A percentile compares a stretch with the other conserved stretches of the same genome.
These are phyloP conservation scores for Fusarium sp. DNA, from an alignment of 2,329 filamentous ascomycete species.

Conservation along the genomic window DNA sequence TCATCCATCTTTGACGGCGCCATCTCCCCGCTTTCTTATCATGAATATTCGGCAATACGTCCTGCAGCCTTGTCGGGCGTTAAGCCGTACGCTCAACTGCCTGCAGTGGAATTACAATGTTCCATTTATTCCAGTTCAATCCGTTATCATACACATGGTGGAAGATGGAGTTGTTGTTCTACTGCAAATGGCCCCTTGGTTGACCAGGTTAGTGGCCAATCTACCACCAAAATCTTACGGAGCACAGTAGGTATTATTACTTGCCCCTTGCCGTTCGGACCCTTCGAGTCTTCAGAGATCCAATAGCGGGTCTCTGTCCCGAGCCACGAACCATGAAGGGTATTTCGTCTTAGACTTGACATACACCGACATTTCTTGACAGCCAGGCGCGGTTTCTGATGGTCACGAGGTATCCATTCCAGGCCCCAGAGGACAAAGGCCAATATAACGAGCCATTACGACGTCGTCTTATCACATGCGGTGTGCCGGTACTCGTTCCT, in stretches of 20 bases:
- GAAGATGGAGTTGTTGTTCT: constrained; percentile 1
- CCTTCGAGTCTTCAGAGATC: constrained; percentile 19
- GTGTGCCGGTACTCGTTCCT: constrained; percentile 29
- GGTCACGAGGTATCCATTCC: constrained; percentile 40
- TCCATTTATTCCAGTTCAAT: constrained; percentile 1
- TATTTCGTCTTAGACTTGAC: constrained; percentile 28
- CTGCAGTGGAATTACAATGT: constrained; percentile 13
- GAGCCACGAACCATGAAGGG: constrained; percentile 23
- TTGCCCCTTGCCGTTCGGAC: constrained; percentile 18
- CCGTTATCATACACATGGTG: background rate
- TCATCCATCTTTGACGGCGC: constrained; percentile 34
- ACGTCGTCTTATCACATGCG: constrained; percentile 42
- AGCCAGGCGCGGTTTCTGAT: constrained; percentile 39
- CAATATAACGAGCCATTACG: constrained; percentile 30
- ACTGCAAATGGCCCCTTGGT: constrained; percentile 4
- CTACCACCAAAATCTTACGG: constrained; percentile 15
- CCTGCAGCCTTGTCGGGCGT: constrained; percentile 49
- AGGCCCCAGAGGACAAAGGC: constrained; percentile 24
- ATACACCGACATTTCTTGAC: constrained; percentile 50
- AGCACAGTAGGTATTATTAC: background rate
- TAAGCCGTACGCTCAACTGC: constrained; percentile 11
- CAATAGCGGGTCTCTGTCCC: constrained; percentile 37
- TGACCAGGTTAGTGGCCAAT: constrained; percentile 6
- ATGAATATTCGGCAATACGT: constrained; percentile 38
- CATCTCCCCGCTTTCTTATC: constrained; percentile 44